These are phyloP conservation scores for Echinochloa phyllopogon DNA, from an alignment of 176 grass and related monocot genomes.

Conservation along the genomic window DNA sequence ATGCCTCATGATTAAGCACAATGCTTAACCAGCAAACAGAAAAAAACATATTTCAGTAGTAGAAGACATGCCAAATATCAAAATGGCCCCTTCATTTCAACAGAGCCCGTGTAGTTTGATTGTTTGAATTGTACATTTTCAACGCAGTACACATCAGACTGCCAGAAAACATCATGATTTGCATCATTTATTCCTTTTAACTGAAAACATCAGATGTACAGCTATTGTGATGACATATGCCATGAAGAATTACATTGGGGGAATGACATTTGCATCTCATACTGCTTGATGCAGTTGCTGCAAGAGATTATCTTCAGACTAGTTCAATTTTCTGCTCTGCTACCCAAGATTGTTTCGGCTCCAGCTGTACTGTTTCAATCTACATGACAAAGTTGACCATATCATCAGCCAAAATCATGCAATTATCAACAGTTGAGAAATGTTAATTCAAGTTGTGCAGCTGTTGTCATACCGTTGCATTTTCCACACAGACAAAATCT, in stretches of 20 bases:
- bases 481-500: conserved; percentile 99
- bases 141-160: conserved; percentile 9
- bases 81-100: conserved; percentile 34
- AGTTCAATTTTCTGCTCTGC: conserved; percentile 69
- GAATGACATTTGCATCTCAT: conserved; percentile 12
- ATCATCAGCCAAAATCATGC: conserved; percentile 40
- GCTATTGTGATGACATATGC: background rate
- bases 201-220: conserved; percentile 11
- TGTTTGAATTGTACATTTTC: background rate
- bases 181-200: conserved; percentile 34
- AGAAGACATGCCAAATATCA: background rate
- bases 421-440: conserved; percentile 10
- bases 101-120: background rate
- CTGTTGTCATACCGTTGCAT: conserved; percentile 67
- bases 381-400: conserved; percentile 39
- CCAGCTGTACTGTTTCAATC: conserved; percentile 67
- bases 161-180: background rate
- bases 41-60: background rate
- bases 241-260: conserved; percentile 2
- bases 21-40: background rate
- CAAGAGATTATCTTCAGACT: conserved; percentile 41
- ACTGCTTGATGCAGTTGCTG: conserved; percentile 11
- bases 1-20: background rate
- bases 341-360: conserved; percentile 71
- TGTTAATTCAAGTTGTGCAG: conserved; percentile 8